Conservation (phyloP, 345 rosid species). For the Eucalyptus erythrocorys region DNA sequence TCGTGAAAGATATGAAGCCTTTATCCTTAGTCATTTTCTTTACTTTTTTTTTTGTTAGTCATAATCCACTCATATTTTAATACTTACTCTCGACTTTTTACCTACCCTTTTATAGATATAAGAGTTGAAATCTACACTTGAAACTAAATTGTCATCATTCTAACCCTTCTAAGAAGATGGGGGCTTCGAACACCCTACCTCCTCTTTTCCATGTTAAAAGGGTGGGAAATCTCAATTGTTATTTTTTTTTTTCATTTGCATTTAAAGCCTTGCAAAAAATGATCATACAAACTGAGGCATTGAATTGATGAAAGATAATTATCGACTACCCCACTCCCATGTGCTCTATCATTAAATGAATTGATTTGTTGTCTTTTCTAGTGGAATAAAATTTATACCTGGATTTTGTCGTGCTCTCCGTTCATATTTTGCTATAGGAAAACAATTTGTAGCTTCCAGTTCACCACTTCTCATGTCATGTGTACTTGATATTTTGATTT, state of each 20-base stretch:
- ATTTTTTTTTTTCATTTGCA: too few relatives aligned
- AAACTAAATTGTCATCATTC: too few relatives aligned
- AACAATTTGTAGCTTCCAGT: background rate
- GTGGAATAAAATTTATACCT: background rate
- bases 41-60: fast-evolving
- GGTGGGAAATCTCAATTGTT: too few relatives aligned
- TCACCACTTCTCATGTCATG: background rate
- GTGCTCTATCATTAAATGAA: background rate
- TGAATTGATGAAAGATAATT: background rate
- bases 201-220: too few relatives aligned
- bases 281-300: background rate
- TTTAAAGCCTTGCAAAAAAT: background rate
- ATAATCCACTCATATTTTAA: too few relatives aligned
- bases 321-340: background rate
- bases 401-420: background rate
- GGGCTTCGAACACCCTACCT: too few relatives aligned
- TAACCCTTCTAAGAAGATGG: fast-evolving
- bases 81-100: fast-evolving
- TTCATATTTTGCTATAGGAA: background rate
- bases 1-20: background rate
- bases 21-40: background rate
- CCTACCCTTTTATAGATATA: fast-evolving
- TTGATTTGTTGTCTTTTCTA: background rate
- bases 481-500: background rate
- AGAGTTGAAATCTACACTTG: fast-evolving